phyloP scores from a whole-genome alignment of 2,329 filamentous ascomycete species.

The Cordyceps militaris region DNA sequence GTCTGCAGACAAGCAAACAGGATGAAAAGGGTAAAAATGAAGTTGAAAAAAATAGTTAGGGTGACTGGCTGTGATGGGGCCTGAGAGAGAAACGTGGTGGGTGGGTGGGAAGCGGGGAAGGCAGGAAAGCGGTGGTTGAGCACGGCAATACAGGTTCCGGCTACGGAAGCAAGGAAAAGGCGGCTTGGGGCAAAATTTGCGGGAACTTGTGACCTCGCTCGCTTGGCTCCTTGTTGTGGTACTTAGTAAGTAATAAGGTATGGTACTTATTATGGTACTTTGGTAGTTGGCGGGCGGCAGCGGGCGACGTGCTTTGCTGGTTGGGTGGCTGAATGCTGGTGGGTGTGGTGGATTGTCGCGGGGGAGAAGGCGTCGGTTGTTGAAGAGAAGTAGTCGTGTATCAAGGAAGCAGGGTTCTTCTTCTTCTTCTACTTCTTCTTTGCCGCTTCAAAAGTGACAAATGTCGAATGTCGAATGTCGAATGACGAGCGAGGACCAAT shows the following conservation, averaged over 20 bases:
- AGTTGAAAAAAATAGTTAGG: background rate
- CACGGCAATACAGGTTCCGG: conserved; percentile 2
- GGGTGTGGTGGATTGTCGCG: background rate
- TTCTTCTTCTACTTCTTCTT: background rate
- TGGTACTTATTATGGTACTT: background rate
- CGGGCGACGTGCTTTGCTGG: conserved; percentile 3
- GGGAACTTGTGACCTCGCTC: conserved; percentile 6
- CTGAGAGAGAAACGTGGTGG: background rate
- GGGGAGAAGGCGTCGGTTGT: background rate
- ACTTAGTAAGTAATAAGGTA: background rate
- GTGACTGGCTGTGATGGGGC: background rate
- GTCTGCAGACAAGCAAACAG: background rate
- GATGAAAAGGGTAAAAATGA: background rate
- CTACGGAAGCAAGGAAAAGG: background rate
- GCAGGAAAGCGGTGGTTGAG: background rate
- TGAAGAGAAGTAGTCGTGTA: background rate
- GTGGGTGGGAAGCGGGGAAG: conserved; percentile 4
- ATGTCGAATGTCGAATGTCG: background rate
- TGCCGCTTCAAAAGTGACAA: background rate
- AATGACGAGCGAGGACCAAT: no score
- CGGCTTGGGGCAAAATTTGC: conserved; percentile 1
- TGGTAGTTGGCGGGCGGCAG: conserved; percentile 6
- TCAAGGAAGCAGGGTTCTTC: background rate
- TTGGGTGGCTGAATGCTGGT: background rate
- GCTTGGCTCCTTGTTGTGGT: background rate